These are phyloP conservation scores for Heterobasidion annosum DNA, from an alignment of 1,284 basidiomycete genomes.

Conservation along the genomic window DNA sequence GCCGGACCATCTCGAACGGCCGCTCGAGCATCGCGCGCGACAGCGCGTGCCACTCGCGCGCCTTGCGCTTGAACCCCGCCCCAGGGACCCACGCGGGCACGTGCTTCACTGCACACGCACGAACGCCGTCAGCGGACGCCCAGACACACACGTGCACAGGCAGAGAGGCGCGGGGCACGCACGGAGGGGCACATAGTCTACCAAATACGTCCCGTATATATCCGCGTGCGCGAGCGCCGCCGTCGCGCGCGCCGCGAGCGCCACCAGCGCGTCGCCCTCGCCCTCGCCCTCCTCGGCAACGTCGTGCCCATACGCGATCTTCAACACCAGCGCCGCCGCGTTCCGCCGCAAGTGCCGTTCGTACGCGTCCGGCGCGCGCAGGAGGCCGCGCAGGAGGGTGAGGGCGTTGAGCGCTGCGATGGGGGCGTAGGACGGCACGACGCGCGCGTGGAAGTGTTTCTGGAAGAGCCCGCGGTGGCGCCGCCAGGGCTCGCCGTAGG, in stretches of 20 bases:
- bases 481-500: too few relatives aligned
- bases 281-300: constrained; percentile 32
- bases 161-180: constrained; percentile 12
- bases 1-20: neutral
- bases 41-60: constrained; percentile 37
- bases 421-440: too few relatives aligned
- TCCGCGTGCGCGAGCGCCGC: constrained; percentile 51
- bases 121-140: neutral
- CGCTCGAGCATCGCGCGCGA: neutral
- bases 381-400: too few relatives aligned
- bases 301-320: constrained; percentile 56
- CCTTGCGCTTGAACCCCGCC: constrained; percentile 44
- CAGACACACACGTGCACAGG: neutral
- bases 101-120: constrained; percentile 36
- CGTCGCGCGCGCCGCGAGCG: constrained; percentile 45
- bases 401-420: too few relatives aligned
- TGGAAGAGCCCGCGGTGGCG: too few relatives aligned
- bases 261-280: constrained; percentile 49
- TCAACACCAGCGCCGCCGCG: constrained; percentile 16
- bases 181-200: constrained; percentile 50
- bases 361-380: too few relatives aligned
- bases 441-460: too few relatives aligned
- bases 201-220: constrained; percentile 47
- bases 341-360: too few relatives aligned
- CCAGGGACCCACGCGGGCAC: constrained; percentile 60